Evolutionary conservation across 2,329 filamentous ascomycete species (phyloP).

Genomic region (Epichloe sibirici): DNA sequence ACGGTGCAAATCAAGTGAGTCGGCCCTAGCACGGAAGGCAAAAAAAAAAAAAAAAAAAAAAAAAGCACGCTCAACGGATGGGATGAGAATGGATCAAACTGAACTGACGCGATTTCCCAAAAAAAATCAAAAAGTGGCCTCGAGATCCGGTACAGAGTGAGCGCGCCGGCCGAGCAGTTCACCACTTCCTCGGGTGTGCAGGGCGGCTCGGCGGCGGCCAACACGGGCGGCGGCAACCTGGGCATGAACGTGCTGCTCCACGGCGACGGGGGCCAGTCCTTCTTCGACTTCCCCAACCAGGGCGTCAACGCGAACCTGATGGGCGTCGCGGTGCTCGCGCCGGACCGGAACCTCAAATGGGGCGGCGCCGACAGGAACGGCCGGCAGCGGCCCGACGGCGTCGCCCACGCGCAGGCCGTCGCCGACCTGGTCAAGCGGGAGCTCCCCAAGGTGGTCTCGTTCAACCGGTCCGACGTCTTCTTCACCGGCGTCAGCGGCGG

Average conservation of each 20-base stretch:
- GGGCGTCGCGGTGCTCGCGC: conserved; percentile 41
- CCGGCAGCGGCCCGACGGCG: conserved; percentile 41
- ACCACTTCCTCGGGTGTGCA: conserved; percentile 34
- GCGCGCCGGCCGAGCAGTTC: conserved; percentile 41
- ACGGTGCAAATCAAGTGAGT: conserved; percentile 41
- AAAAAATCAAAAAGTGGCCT: conserved; percentile 27
- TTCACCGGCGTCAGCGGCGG: conserved; percentile 48
- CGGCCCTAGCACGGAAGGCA: no score
- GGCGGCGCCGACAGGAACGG: conserved; percentile 35
- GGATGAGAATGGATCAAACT: no score
- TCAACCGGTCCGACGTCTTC: conserved; percentile 38
- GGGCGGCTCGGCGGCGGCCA: conserved; percentile 25
- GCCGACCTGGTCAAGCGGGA: conserved; percentile 36
- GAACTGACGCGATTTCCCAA: not conserved
- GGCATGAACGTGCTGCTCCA: conserved; percentile 47
- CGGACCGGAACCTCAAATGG: conserved; percentile 44
- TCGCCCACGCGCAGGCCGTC: conserved; percentile 42
- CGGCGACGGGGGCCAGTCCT: conserved; percentile 46
- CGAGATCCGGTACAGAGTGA: conserved; percentile 42
- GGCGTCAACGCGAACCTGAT: conserved; percentile 36
- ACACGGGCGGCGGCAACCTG: conserved; percentile 21
- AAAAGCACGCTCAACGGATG: no score
- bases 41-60: no score
- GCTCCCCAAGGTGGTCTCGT: conserved; percentile 40
- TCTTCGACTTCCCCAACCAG: conserved; percentile 46